These are phyloP conservation scores for Sordariomycetes sp. DNA, from an alignment of 2,329 filamentous ascomycete species.

Conservation along the genomic window DNA sequence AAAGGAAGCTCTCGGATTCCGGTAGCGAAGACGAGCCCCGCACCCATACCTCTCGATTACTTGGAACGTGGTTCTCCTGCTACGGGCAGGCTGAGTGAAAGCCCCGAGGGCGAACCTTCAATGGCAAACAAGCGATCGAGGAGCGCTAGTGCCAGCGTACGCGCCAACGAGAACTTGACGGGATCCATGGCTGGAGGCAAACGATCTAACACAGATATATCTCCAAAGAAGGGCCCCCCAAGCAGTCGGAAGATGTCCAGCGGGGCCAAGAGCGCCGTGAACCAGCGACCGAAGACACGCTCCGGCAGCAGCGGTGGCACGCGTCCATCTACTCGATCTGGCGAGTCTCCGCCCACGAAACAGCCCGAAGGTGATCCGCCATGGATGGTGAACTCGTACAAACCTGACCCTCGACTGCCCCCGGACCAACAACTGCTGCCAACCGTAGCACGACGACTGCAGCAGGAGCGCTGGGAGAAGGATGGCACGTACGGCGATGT, in stretches of 20 bases:
- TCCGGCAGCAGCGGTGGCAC: slow-evolving; percentile 42
- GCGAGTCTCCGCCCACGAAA: slow-evolving; percentile 43
- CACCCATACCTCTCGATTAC: slow-evolving; percentile 62
- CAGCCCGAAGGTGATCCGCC: slow-evolving; percentile 89
- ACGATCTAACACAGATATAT: slow-evolving; percentile 37
- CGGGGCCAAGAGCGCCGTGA: slow-evolving; percentile 27
- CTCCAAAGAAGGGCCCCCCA: slow-evolving; percentile 39
- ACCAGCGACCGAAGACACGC: slow-evolving; percentile 51
- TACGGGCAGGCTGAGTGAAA: slow-evolving; percentile 47
- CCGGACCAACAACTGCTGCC: slow-evolving; percentile 94
- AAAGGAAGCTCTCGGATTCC: slow-evolving; percentile 77
- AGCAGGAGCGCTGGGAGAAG: slow-evolving; percentile 92
- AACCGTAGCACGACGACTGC: slow-evolving; percentile 81
- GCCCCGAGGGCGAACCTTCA: slow-evolving; percentile 48
- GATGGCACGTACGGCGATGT: slow-evolving; percentile 78
- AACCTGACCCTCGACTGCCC: slow-evolving; percentile 86
- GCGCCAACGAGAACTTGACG: slow-evolving; percentile 10
- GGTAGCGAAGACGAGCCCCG: slow-evolving; percentile 69
- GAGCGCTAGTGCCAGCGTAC: slow-evolving; percentile 55
- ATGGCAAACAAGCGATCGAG: slow-evolving; percentile 56
- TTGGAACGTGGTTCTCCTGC: slow-evolving; percentile 66
- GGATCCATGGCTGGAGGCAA: slow-evolving; percentile 25
- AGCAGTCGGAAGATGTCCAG: slow-evolving; percentile 34
- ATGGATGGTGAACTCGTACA: slow-evolving; percentile 92
- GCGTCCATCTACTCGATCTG: slow-evolving; percentile 54